Base-by-base conservation (phyloP, 2,329 filamentous ascomycete species). In the Camptophora hylomeconis region DNA sequence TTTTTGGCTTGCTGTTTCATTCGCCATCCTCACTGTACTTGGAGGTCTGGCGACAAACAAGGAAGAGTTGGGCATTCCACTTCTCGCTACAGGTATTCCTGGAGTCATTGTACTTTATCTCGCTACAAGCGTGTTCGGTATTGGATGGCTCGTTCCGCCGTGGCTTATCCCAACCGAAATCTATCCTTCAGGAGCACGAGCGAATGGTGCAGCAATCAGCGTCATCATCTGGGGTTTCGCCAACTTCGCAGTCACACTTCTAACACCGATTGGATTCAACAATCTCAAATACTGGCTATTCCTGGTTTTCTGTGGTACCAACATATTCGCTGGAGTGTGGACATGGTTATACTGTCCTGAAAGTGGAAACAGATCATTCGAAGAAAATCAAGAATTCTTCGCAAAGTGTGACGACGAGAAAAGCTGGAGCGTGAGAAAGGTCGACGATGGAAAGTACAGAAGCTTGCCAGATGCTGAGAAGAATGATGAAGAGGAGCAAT, bases 301-400 rank as follows among this genome's bases (percentile, higher is more conserved):
- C 48, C 45, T 69, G 3, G 56, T 72, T 5, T 72, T 73, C 35
- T 61, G 61, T 0, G 58, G 40, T 2, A 70, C 65, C 0, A 74
- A 73, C 38, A 49, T 57, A 1, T 47, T 71, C 23, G 69, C 69
- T 0, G 69, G 66, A 1, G 41, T 59, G 15, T 68, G 62, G 63
- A 72, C 68, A 0, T 72, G 58, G 40, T 35, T 44, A 14, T 60
- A 55, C 35, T 51, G 49, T 16, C 69, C 69, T 0, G 69, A 73
- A 46, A 69, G 58, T 9, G 69, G 69, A 0, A 66, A 68, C 0
- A 45, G 71, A 15, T 65, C 60, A 26, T 74, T 73, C 36, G 68
- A 72, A 36, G 69, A 72, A 40, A 74, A 73, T 37, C 65, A 69
- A 45, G 52, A 61, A 30, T 73, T 72, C 49, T 74, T 73, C 41